Percentiles rank a stretch among this genome's conserved stretches.
Conservation (phyloP, 176 grass and related monocot species). For the Juncus effusus region DNA sequence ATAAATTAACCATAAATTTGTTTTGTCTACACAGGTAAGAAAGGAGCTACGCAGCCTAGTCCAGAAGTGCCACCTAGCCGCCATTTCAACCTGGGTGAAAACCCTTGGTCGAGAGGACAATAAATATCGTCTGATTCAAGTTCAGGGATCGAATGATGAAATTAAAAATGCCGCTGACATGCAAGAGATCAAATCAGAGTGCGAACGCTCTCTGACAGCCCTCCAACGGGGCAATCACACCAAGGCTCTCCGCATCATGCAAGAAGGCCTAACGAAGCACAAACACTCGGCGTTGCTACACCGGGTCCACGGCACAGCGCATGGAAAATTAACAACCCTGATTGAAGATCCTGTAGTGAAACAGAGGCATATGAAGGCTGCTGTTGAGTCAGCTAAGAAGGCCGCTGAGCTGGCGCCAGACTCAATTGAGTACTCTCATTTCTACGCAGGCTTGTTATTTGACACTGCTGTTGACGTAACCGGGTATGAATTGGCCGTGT, state of each 20-base stretch:
- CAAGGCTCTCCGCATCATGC: slow-evolving; percentile 52
- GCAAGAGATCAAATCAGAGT: no score
- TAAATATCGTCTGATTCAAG: no score
- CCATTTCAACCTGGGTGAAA: no score
- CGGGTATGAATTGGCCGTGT: background rate
- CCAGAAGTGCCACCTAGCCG: no score
- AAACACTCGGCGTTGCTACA: slow-evolving; percentile 50
- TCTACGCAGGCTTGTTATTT: slow-evolving; percentile 54
- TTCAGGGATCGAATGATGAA: no score
- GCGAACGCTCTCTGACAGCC: slow-evolving; percentile 27
- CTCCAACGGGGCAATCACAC: slow-evolving; percentile 54
- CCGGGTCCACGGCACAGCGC: slow-evolving; percentile 61
- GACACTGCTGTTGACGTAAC: slow-evolving; percentile 40
- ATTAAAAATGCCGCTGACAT: no score
- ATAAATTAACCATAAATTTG: no score
- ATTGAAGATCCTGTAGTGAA: slow-evolving; percentile 51
- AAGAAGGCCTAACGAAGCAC: slow-evolving; percentile 43
- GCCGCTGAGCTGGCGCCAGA: slow-evolving; percentile 52
- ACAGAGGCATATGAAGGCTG: slow-evolving; percentile 43
- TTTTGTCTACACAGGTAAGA: no score
- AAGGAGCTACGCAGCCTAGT: no score
- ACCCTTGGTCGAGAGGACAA: no score
- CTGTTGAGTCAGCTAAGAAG: slow-evolving; percentile 40
- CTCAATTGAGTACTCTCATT: slow-evolving; percentile 64
- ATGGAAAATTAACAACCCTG: slow-evolving; percentile 37